These are phyloP conservation scores for Colletotrichum theobromicola DNA, from an alignment of 2,329 filamentous ascomycete species.

Conservation along the genomic window DNA sequence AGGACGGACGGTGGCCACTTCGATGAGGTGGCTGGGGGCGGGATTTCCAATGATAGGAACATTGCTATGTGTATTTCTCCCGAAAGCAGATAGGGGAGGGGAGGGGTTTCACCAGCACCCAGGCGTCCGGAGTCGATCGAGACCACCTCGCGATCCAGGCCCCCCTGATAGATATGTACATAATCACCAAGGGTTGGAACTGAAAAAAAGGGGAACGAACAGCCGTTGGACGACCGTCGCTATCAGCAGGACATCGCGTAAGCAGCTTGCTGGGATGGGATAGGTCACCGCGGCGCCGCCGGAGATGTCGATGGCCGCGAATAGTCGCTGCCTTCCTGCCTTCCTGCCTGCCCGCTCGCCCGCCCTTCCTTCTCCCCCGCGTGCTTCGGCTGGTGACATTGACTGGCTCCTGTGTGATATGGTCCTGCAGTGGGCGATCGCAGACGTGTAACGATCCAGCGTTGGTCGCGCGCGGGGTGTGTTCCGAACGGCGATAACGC, in stretches of 20 bases:
- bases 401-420: not conserved
- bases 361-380: not conserved
- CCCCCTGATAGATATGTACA: constrained; percentile 3
- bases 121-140: constrained; percentile 19
- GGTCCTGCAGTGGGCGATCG: not conserved
- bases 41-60: not conserved
- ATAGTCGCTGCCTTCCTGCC: not conserved
- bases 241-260: not conserved
- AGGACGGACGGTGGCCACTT: not conserved
- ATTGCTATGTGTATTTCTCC: not conserved
- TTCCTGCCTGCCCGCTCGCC: not conserved
- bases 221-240: not conserved
- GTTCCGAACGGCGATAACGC: not conserved
- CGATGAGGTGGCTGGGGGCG: not conserved
- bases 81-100: constrained; percentile 4
- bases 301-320: not conserved
- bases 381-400: not conserved
- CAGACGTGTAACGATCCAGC: not conserved
- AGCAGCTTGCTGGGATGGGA: not conserved
- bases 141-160: constrained; percentile 7
- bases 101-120: constrained; percentile 1
- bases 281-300: not conserved
- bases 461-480: not conserved
- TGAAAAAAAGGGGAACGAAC: not conserved
- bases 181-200: not conserved